Evolutionary conservation across 345 rosid species (phyloP), one percentile per base, ranked within the genome.

Genomic region (Iberis pinnata): DNA sequence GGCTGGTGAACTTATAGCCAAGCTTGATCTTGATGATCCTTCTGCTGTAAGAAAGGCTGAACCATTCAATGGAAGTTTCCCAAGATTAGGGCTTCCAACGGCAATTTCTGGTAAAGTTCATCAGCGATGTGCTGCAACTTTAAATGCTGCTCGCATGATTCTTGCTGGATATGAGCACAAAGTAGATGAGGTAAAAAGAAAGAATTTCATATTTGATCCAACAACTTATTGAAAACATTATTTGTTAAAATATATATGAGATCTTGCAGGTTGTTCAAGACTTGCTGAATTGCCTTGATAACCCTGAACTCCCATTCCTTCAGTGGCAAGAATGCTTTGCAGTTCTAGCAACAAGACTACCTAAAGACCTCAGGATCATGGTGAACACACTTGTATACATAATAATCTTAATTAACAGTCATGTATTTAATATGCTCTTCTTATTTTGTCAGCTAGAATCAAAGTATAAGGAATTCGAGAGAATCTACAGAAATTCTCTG

Each of bases 1-100:
- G 99, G 99, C 97, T 75, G 97, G 99, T 67, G 95, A 93, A 78
- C 97, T 93, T 67, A 86, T 93, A 76, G 97, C 95, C 61, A 79
- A 78, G 67, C 82, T 93, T 59, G 97, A 88, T 58, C 80, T 93
- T 46, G 99, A 93, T 59, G 99, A 93, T 74, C 99, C 97, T 67
- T 93, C 97, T 1, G 97, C 99, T 35, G 99, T 93, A 65, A 77
- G 97, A 72, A 93, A 93, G 77, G 95, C 99, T 26, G 99, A 93
- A 69, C 92, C 81, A 38, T 93, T 88, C 75, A 80, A 80, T 76
- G 97, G 92, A 56, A 79, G 80, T 72, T 93, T 93, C 67, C 99
- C 99, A 1, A 26, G 75, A 52, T 56, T 88, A 73, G 95, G 94
- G 22, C 85, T 92, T 67, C 90, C 99, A 51, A 93, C 97, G 33